Base-by-base conservation (phyloP, 2,329 filamentous ascomycete species). In the Colletotrichum graminicola region DNA sequence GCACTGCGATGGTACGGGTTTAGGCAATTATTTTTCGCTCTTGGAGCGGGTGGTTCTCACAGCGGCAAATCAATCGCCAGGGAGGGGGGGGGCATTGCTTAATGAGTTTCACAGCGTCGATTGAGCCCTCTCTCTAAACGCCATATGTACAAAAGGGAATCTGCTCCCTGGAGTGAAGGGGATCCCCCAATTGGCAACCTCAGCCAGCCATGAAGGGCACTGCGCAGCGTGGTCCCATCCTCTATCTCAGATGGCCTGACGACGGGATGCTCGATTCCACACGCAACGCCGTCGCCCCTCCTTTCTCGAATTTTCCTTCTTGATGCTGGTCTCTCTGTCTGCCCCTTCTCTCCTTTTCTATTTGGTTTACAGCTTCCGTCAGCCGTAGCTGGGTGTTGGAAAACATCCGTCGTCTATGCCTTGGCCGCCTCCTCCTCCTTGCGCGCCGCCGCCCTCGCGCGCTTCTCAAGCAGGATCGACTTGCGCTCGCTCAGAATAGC, bases 391-490 rank as follows among this genome's bases (percentile, higher is more conserved):
- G 26, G 49, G 47, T 29, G 26, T 18, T 47, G 45, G 10, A 32
- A 39, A 12, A 18, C 34, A 23, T 34, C 18, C 14, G 34, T 26
- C 55, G 8, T 26, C n/a, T 72, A 62, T 69, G 64, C 69, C 72
- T 79, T 78, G 2, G 78, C 79, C 65, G 78, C 79, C 67, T 83
- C 77, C 80, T 82, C 76, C 41, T 81, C 82, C 67, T 72, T 72
- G 56, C 70, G 70, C 47, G 69, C 65, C n/a, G 74, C 67, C 79
- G 83, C 91, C 82, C 94, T 88, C 81, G 91, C 91, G 80, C 96
- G 88, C 91, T 98, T 98, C 86, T 97, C 95, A 70, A 98, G 85
- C 75, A 99, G 87, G 67, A 87, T 83, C 76, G 93, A 88, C 86
- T 94, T 95, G 79, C 95, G 91, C 79, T 95, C 92, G 75, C 87